Conservation (phyloP, 371 early-diverging fungal genomes). For the Actinomucor elegans region DNA sequence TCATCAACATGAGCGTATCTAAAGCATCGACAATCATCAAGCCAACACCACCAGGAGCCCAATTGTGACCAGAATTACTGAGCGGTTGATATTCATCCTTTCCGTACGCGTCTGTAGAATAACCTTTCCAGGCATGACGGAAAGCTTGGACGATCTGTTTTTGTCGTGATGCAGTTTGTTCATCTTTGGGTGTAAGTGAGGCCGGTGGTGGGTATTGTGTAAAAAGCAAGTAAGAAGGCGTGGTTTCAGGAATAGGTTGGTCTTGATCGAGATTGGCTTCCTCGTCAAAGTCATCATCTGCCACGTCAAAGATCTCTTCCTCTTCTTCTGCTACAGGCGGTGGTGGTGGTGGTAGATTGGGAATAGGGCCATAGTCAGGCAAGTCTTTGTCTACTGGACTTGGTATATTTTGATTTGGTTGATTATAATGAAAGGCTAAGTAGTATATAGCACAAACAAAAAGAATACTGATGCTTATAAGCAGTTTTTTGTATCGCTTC, state of each 20-base stretch:
- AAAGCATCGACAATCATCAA: constrained; percentile 84
- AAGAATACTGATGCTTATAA: background rate
- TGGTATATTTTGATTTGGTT: no score
- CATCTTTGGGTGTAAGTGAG: constrained; percentile 14
- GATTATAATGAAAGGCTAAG: no score
- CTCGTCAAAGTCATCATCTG: constrained; percentile 4
- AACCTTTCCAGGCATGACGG: constrained; percentile 79
- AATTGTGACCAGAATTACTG: constrained; percentile 47
- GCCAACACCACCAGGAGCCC: constrained; percentile 65
- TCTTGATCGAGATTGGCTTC: background rate
- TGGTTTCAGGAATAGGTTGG: background rate
- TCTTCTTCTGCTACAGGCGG: background rate
- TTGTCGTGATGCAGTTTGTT: constrained; percentile 38
- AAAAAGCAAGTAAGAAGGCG: constrained; percentile 14
- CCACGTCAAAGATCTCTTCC: background rate
- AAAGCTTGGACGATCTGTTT: constrained; percentile 55
- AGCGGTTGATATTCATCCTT: constrained; percentile 84
- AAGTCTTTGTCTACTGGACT: background rate
- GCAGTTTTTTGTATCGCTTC: background rate
- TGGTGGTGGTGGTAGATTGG: background rate
- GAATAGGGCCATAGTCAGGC: background rate
- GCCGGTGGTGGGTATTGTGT: constrained; percentile 29
- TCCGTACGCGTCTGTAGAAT: constrained; percentile 77
- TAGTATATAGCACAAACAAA: background rate
- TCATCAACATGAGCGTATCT: constrained; percentile 85